phyloP scores from a whole-genome alignment of 2,329 filamentous ascomycete genomes.

The Didymella segeticola region DNA sequence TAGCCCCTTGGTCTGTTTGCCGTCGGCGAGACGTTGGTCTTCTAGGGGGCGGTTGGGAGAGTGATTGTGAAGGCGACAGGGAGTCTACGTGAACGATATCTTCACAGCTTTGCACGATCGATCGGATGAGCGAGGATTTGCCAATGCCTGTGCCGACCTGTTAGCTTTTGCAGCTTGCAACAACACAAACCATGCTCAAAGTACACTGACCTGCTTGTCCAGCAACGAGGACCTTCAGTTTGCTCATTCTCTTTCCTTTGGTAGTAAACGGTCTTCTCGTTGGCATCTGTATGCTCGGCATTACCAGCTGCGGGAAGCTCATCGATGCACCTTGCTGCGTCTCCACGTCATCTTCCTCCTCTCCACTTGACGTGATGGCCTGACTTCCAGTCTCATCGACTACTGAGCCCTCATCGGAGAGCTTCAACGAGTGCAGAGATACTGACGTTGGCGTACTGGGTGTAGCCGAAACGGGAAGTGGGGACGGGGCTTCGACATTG shows the following conservation, averaged over 20 bases:
- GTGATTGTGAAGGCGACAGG: slow-evolving; percentile 47
- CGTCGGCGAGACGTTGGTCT: slow-evolving; percentile 36
- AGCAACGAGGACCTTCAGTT: slow-evolving; percentile 86
- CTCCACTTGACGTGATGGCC: slow-evolving; percentile 60
- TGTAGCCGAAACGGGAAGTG: slow-evolving; percentile 57
- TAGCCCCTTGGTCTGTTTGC: slow-evolving; percentile 29
- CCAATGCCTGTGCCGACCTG: slow-evolving; percentile 67
- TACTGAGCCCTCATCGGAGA: slow-evolving; percentile 64
- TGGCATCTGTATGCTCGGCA: slow-evolving; percentile 95
- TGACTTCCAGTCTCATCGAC: slow-evolving; percentile 64
- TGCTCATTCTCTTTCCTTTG: slow-evolving; percentile 81
- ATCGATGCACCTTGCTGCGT: slow-evolving; percentile 42
- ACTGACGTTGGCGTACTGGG: slow-evolving; percentile 66
- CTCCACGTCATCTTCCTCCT: slow-evolving; percentile 58
- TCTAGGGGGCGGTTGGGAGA: slow-evolving; percentile 31
- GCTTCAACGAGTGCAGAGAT: slow-evolving; percentile 64
- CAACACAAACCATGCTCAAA: not conserved
- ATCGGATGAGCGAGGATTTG: slow-evolving; percentile 88
- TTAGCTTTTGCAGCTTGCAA: slow-evolving; percentile 18
- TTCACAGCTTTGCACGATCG: slow-evolving; percentile 83
- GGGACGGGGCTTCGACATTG: slow-evolving; percentile 44
- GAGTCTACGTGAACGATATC: slow-evolving; percentile 94
- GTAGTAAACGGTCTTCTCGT: slow-evolving; percentile 87
- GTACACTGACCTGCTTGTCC: slow-evolving; percentile 70
- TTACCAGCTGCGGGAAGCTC: slow-evolving; percentile 79